Conservation (phyloP, 139 green algal genomes). For the Spirogloea muscicola region DNA sequence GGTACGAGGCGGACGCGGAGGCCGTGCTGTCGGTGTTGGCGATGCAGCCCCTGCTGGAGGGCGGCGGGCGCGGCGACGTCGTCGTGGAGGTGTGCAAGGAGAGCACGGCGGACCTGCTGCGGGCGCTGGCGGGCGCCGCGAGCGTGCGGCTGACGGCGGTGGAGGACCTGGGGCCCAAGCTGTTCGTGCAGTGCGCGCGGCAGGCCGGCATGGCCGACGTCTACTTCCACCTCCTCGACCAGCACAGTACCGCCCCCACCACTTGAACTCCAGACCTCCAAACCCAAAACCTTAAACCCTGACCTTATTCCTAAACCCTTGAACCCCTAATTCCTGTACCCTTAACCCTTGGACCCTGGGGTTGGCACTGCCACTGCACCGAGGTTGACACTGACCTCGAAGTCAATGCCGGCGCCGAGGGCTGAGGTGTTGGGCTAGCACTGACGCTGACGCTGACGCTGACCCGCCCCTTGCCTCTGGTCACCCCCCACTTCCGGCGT, state of each 20-base stretch:
- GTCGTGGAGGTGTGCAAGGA: conserved; percentile 29
- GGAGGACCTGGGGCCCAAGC: conserved; percentile 24
- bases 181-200: conserved; percentile 38
- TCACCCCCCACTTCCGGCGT: no score
- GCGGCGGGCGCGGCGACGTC: background rate
- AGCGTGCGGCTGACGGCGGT: conserved; percentile 1
- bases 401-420: no score
- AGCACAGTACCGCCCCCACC: background rate
- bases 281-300: no score
- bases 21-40: conserved; percentile 13
- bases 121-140: background rate
- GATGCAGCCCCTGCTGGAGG: background rate
- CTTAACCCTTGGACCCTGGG: no score
- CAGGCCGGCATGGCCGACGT: conserved; percentile 20
- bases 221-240: conserved; percentile 21
- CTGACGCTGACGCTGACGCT: no score
- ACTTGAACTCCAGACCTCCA: no score
- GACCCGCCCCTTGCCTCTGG: no score
- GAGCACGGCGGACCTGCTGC: conserved; percentile 21
- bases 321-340: no score
- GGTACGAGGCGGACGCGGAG: conserved; percentile 24
- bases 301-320: no score
- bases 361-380: no score
- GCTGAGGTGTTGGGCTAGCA: no score
- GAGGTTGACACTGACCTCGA: no score